Evolutionary conservation across 2,329 filamentous ascomycete species (phyloP).

Genomic region (Parastagonospora nodorum): DNA sequence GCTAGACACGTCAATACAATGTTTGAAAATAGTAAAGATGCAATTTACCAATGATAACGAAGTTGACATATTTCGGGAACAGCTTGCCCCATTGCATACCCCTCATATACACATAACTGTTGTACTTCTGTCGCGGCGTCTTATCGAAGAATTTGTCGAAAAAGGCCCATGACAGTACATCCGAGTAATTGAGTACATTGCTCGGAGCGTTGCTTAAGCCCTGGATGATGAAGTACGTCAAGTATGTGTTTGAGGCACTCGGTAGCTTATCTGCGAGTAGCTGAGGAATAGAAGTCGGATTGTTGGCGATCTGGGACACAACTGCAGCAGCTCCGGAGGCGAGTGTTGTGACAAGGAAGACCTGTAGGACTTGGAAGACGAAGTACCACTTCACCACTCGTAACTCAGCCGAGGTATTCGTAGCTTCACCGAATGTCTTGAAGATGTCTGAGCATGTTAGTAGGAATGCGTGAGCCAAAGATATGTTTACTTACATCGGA

Average conservation of each 20-base stretch:
- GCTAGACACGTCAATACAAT: constrained; percentile 54
- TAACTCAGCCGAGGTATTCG: constrained; percentile 78
- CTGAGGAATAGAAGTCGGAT: constrained; percentile 66
- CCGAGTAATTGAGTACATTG: constrained; percentile 73
- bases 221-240: constrained; percentile 93
- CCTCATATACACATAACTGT: constrained; percentile 36
- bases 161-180: constrained; percentile 74
- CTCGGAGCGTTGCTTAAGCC: constrained; percentile 79
- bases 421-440: constrained; percentile 79
- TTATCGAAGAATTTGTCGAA: constrained; percentile 75
- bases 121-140: constrained; percentile 63
- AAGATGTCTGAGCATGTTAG: constrained; percentile 66
- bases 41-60: constrained; percentile 47
- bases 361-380: constrained; percentile 85
- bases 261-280: constrained; percentile 78
- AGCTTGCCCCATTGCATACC: constrained; percentile 48
- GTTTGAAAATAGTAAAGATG: neutral
- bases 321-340: constrained; percentile 79
- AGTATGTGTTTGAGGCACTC: constrained; percentile 88
- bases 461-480: neutral
- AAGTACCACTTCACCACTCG: constrained; percentile 93
- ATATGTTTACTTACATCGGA: constrained; percentile 64
- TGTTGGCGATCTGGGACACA: constrained; percentile 63
- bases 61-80: constrained; percentile 49
- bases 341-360: constrained; percentile 86